Evolutionary conservation across 768 basidiomycete species (phyloP), one percentile per base, ranked within the genome.

Genomic region (Stropharia rugosoannulata): DNA sequence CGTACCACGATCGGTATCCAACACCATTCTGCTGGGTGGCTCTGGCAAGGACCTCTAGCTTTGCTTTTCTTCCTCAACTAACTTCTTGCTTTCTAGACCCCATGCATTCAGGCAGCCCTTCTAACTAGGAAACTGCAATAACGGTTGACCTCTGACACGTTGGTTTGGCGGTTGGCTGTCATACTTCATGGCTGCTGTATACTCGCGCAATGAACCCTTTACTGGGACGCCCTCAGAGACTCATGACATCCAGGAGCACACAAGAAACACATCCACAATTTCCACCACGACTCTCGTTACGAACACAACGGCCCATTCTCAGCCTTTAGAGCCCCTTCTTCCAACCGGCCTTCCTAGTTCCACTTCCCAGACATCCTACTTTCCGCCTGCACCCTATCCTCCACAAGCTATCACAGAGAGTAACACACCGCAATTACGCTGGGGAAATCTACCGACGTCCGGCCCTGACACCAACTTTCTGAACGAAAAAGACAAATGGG

Each of bases 191-290:
- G 79, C 83, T 53, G 82, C 81, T 49, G 66, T 85, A 49, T 78
- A 80, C 66, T 76, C 85, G 49, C 84, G 86, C 68, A 79, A 83
- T 62, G 73, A 79, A 32, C 63, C 83, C 52, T 80, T 80, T 67
- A 58, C 74, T 45, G 68, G 72, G 32, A 76, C 77, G 40, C 51
- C 64, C 15, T 51, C 66, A 43, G 66, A 66, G 39, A 42, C 59
- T 15, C 49, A 62, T 22, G 60, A 58, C 35, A 72, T 73, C 55
- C 75, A 77, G 18, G 69, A 72, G 19, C 83, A 82, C 60, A 76
- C 77, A 6, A 76, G 77, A 50, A 70, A 70, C 58, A 60, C 68
- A 6, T 77, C 76, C 2, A 70, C 72, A 5, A 55, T 72, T 35
- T 77, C 77, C 4, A 71, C 64, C 45, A 62, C 68, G 15, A 77